Evolutionary conservation across 345 rosid genomes (phyloP), one percentile per base, ranked within the genome.

Genomic region (Populus davidiana): DNA sequence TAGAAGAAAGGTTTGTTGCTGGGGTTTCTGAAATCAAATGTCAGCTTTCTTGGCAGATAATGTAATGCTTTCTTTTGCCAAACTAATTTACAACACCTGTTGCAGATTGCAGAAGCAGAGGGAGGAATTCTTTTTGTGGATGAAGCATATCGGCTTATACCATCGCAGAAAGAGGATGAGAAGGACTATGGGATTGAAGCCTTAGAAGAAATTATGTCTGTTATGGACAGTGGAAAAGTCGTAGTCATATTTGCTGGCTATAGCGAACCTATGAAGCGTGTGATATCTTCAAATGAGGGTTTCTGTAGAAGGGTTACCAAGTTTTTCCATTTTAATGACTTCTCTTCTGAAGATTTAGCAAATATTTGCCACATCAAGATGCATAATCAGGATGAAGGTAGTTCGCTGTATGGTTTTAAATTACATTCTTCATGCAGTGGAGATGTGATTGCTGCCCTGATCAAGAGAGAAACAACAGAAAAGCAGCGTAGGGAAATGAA

Each of bases 81-180:
- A 73, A 62, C 50, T 78, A 68, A 74, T 75, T n/a, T 54, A 9
- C 43, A 0, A 52, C 21, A 41, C 67, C 47, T 64, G 61, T 85
- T 79, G 79, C 89, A 96, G 98, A 92, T 96, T 73, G 87, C 90
- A 88, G 97, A 93, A 84, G 98, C 99, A 2, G 98, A 96, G 70
- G 98, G 99, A 75, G 99, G 99, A 73, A 90, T 96, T 73, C 91
- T 96, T n/a, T 96, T 94, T 84, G 97, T 94, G 77, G 99, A 96
- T 31, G 98, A 96, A 88, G 99, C 99, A 33, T 96, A 96, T 84
- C 78, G 95, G 54, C 85, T 94, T 36, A 94, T 94, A 78, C 99
- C 98, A 0, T 89, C 92, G 93, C 99, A 94, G 85, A 96, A 96
- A 81, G 78, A 93, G 2, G 99, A 92, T 43, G 99, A 94, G 56